These are phyloP conservation scores for Backusella macrospora DNA, from an alignment of 192 early-diverging fungal species.

Conservation along the genomic window DNA sequence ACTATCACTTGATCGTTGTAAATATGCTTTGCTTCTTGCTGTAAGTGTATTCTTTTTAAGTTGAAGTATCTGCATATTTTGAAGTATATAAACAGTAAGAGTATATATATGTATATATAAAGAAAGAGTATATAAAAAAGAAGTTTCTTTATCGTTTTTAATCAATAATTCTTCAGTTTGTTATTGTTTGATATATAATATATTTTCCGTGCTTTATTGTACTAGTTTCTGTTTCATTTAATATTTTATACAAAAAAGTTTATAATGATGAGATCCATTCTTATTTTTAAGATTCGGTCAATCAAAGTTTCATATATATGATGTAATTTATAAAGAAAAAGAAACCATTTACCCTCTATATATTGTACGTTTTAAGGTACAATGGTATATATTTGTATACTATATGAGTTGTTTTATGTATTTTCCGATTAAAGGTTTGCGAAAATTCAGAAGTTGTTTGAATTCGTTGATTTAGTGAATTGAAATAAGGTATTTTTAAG, in stretches of 20 bases:
- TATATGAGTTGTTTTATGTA: background rate
- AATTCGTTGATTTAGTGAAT: background rate
- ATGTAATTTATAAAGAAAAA: background rate
- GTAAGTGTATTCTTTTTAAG: background rate
- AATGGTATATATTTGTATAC: background rate
- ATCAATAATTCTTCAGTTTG: background rate
- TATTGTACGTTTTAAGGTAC: background rate
- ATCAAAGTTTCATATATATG: background rate
- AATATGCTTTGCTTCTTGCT: background rate
- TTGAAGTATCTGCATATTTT: background rate
- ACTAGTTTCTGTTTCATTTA: background rate
- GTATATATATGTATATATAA: too few species aligned
- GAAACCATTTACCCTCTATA: background rate
- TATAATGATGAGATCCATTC: background rate
- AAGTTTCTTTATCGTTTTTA: background rate
- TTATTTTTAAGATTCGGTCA: background rate
- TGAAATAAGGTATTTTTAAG: too few species aligned
- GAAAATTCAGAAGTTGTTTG: background rate
- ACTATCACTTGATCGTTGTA: background rate
- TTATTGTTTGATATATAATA: background rate
- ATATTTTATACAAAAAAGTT: background rate
- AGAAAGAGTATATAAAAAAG: background rate
- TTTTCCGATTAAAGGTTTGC: background rate
- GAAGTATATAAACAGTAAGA: background rate
- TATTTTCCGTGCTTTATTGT: constrained; percentile 6